These are phyloP conservation scores for Rhizophlyctis rosea DNA, from an alignment of 192 early-diverging fungal genomes.

Conservation along the genomic window DNA sequence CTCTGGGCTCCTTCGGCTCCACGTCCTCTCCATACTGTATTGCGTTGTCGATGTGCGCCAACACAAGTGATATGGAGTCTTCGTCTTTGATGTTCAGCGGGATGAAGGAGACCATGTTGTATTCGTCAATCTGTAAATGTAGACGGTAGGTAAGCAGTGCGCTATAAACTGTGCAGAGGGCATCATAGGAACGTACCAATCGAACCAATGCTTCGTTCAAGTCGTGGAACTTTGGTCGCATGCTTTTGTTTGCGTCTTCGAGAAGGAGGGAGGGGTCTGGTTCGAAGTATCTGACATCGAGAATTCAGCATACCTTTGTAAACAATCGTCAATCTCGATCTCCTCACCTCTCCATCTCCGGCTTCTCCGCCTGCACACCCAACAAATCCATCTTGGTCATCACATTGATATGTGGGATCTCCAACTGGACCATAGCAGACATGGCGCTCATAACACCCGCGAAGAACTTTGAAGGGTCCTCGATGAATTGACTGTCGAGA, in stretches of 20 bases:
- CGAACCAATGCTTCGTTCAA: slow-evolving; percentile 88
- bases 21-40: slow-evolving; percentile 97
- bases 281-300: slow-evolving; percentile 74
- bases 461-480: slow-evolving; percentile 96
- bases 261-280: slow-evolving; percentile 83
- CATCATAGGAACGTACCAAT: slow-evolving; percentile 47
- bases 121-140: slow-evolving; percentile 86
- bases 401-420: slow-evolving; percentile 98
- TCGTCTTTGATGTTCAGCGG: slow-evolving; percentile 94
- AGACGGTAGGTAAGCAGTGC: not conserved
- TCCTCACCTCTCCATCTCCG: slow-evolving; percentile 42
- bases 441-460: slow-evolving; percentile 93
- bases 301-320: not conserved
- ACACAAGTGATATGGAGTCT: slow-evolving; percentile 80
- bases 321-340: no score
- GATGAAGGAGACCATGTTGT: slow-evolving; percentile 94
- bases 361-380: slow-evolving; percentile 33
- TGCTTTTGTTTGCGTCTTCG: slow-evolving; percentile 76
- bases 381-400: slow-evolving; percentile 97
- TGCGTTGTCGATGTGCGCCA: slow-evolving; percentile 90
- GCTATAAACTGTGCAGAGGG: not conserved
- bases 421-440: slow-evolving; percentile 92
- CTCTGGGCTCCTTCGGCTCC: slow-evolving; percentile 85
- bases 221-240: slow-evolving; percentile 72
- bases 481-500: slow-evolving; percentile 90